Evolutionary conservation across 345 rosid genomes (phyloP).

Genomic region (Turritis glabra): DNA sequence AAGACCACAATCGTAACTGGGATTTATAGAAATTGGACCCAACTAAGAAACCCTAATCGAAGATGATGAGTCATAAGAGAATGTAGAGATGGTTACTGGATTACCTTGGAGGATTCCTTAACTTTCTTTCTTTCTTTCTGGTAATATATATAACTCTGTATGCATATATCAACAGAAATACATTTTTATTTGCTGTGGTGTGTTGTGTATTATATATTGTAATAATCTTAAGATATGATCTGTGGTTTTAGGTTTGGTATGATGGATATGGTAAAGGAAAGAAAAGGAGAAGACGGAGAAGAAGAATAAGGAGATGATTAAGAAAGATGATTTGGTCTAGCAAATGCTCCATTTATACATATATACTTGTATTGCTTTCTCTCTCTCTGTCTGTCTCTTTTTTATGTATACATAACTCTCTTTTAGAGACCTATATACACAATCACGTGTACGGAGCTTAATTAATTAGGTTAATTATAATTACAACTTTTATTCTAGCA

Average conservation of each 20-base stretch:
- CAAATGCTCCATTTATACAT: conserved; percentile 19
- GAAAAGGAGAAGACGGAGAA: neutral
- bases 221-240: neutral
- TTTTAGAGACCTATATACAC: neutral
- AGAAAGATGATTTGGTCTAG: conserved; percentile 20
- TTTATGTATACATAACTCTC: neutral
- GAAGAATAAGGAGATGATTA: neutral
- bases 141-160: neutral
- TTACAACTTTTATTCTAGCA: neutral
- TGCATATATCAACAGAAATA: neutral
- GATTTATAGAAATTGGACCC: neutral
- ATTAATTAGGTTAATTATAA: neutral
- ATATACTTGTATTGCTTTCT: neutral
- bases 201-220: neutral
- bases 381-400: neutral
- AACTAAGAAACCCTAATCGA: conserved; percentile 3
- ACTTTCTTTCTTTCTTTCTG: conserved; percentile 10
- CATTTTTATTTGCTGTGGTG: neutral
- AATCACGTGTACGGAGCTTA: conserved; percentile 1
- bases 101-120: conserved; percentile 30
- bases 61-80: conserved; percentile 5
- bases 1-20: neutral
- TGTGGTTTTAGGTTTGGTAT: neutral
- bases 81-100: conserved; percentile 12
- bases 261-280: neutral